A percentile compares a stretch with the other conserved stretches of the same genome.
Evolutionary conservation across 306 rosid species (phyloP).

Genomic region (Dryas alaskensis): DNA sequence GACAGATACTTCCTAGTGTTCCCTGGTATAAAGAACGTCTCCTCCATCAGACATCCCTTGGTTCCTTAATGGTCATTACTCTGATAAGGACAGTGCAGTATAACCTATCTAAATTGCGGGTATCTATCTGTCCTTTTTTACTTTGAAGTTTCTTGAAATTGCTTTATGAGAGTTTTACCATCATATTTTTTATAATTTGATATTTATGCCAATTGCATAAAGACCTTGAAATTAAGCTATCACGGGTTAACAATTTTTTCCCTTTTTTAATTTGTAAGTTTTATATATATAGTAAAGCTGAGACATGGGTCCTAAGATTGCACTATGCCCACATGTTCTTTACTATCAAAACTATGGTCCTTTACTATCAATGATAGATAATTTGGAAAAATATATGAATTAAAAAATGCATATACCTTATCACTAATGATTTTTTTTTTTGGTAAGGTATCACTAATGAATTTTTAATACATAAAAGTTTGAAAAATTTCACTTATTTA

Average conservation of each 20-base stretch:
- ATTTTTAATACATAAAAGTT: no score
- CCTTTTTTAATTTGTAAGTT: no score
- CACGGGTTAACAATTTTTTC: background rate
- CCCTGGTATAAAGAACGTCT: conserved; percentile 99
- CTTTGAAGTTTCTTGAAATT: conserved; percentile 10
- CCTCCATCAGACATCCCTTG: conserved; percentile 94
- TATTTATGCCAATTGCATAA: conserved; percentile 13
- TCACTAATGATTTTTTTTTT: no score
- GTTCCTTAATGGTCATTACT: conserved; percentile 89
- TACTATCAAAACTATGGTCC: no score
- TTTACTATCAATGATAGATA: no score
- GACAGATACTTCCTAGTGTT: conserved; percentile 77
- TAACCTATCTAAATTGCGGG: conserved; percentile 94
- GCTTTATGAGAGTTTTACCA: background rate
- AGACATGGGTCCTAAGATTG: no score
- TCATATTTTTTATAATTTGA: conserved; percentile 24
- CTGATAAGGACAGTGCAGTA: conserved; percentile 96
- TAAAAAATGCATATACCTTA: no score
- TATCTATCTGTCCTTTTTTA: conserved; percentile 34
- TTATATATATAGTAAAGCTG: no score
- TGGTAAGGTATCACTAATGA: no score
- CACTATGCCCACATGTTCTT: no score
- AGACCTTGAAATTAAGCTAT: background rate
- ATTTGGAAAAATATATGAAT: no score
- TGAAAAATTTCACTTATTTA: no score